Percentiles rank a stretch among this genome's conserved stretches.
Evolutionary conservation across 345 rosid species (phyloP).

Genomic region (Toxicodendron radicans): DNA sequence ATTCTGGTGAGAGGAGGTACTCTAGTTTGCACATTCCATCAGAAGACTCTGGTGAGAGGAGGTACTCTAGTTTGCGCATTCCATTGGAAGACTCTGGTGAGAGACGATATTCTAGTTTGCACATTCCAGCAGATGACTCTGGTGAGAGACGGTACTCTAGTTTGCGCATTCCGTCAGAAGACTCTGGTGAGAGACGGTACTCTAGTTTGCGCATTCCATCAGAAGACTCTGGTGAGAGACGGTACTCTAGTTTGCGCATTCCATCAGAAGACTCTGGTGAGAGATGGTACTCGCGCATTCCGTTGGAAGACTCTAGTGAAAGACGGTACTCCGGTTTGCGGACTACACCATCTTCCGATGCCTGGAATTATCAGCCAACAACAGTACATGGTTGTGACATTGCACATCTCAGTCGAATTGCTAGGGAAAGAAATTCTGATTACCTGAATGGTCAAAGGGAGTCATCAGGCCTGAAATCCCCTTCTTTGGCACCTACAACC

Average conservation of each 20-base stretch:
- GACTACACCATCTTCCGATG: slow-evolving; percentile 57
- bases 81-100: slow-evolving; percentile 22
- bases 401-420: slow-evolving; percentile 48
- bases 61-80: slow-evolving; percentile 65
- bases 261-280: too few relatives aligned
- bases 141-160: slow-evolving; percentile 76
- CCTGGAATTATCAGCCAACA: slow-evolving; percentile 70
- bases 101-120: slow-evolving; percentile 44
- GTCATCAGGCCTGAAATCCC: slow-evolving; percentile 46
- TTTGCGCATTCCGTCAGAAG: slow-evolving; percentile 41
- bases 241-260: too few relatives aligned
- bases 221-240: slow-evolving; percentile 28
- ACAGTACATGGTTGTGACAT: slow-evolving; percentile 78
- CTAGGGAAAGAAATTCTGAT: slow-evolving; percentile 51
- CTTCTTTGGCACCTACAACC: slow-evolving; percentile 48
- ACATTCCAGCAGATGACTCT: slow-evolving; percentile 39
- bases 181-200: slow-evolving; percentile 61
- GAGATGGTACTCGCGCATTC: slow-evolving; percentile 32
- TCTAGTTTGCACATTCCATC: slow-evolving; percentile 60
- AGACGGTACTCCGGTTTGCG: slow-evolving; percentile 47
- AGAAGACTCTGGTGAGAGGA: slow-evolving; percentile 49
- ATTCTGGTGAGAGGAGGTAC: slow-evolving; percentile 64
- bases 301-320: slow-evolving; percentile 19
- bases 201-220: slow-evolving; percentile 59
- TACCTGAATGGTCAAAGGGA: slow-evolving; percentile 55